Percentiles rank a stretch among this genome's conserved stretches.
These are phyloP conservation scores for Rhizopogon sp. DNA, from an alignment of 768 basidiomycete genomes.

Conservation along the genomic window DNA sequence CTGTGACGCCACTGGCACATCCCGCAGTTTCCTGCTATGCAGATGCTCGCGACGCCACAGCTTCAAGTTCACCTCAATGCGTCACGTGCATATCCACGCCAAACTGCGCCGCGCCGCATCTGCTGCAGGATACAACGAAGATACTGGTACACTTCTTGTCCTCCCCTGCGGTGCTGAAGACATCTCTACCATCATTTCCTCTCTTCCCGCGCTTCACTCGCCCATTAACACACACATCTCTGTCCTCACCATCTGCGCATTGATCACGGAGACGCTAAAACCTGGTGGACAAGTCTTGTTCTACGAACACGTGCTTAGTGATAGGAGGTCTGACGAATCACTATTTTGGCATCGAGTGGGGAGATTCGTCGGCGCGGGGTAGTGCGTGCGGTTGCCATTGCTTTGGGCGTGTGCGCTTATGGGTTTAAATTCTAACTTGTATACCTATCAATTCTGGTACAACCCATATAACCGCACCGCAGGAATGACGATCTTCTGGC, in stretches of 20 bases:
- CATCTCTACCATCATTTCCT: constrained; percentile 39
- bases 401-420: no score
- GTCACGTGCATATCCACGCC: constrained; percentile 45
- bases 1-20: no score
- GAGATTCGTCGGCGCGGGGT: constrained; percentile 36
- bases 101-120: constrained; percentile 45
- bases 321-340: constrained; percentile 43
- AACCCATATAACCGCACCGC: no score
- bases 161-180: constrained; percentile 65
- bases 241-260: constrained; percentile 44
- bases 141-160: constrained; percentile 48
- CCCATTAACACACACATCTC: constrained; percentile 59
- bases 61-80: no score
- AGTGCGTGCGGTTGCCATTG: no score
- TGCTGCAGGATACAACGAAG: constrained; percentile 47
- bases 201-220: constrained; percentile 26
- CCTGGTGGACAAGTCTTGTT: constrained; percentile 63
- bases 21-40: no score
- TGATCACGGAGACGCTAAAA: constrained; percentile 50
- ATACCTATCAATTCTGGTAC: no score
- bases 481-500: no score
- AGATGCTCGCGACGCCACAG: no score
- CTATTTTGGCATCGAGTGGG: constrained; percentile 61
- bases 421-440: no score
- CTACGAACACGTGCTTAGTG: constrained; percentile 67